phyloP scores from a whole-genome alignment of 1,284 basidiomycete species.

The Sanghuangporus sanghuang region DNA sequence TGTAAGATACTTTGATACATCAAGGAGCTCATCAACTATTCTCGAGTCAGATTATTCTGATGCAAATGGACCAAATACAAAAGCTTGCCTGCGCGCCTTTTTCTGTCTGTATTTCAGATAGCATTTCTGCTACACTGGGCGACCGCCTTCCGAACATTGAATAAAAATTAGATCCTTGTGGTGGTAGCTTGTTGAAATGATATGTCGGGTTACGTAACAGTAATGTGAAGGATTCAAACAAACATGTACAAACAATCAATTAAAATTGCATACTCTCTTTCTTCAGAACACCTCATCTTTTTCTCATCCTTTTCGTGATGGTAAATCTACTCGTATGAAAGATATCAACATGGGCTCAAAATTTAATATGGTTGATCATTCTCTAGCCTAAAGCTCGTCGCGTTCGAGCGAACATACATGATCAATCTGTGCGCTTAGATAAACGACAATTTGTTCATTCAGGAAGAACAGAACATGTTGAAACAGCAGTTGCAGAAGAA shows the following conservation, averaged over 20 bases:
- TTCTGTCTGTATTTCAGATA: slow-evolving; percentile 12
- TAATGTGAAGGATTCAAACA: background rate
- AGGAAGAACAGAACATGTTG: slow-evolving; percentile 42
- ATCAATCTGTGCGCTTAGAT: slow-evolving; percentile 43
- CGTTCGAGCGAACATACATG: slow-evolving; percentile 41
- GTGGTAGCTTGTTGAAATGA: background rate
- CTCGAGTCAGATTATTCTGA: background rate
- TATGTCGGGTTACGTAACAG: background rate
- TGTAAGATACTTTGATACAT: slow-evolving; percentile 25
- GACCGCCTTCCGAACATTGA: background rate
- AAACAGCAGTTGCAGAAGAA: slow-evolving; percentile 35
- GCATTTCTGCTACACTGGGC: slow-evolving; percentile 6
- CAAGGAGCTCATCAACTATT: slow-evolving; percentile 33
- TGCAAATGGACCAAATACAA: background rate
- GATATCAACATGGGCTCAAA: background rate
- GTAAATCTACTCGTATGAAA: background rate
- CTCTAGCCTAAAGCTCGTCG: slow-evolving; percentile 56
- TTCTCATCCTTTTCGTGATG: background rate
- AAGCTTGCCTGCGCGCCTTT: slow-evolving; percentile 8
- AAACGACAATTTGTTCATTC: slow-evolving; percentile 47
- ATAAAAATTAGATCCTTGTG: background rate
- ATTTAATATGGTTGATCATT: background rate
- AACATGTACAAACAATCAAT: background rate
- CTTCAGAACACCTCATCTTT: background rate
- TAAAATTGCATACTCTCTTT: background rate